Conservation (phyloP, 2,329 filamentous ascomycete species). For the Ophiocordyceps camponoti-floridani region DNA sequence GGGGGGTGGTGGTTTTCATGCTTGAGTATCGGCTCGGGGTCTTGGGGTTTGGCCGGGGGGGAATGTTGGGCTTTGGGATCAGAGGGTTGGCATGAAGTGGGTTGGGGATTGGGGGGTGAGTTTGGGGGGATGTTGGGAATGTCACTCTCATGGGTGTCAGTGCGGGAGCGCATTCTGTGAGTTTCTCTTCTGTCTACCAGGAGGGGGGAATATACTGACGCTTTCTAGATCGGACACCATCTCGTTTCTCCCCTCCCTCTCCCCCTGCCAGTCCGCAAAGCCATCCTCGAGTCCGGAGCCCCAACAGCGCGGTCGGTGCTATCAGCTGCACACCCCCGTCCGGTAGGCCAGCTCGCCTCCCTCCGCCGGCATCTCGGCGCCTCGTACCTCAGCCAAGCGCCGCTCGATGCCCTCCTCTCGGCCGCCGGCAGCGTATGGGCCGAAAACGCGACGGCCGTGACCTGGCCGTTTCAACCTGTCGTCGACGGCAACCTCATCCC, state of each 20-base stretch:
- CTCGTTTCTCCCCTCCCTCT: slow-evolving; percentile 30
- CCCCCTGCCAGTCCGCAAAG: slow-evolving; percentile 30
- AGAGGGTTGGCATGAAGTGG: slow-evolving; percentile 40
- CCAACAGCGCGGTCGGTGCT: slow-evolving; percentile 36
- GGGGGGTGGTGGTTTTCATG: slow-evolving; percentile 36
- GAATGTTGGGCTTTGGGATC: slow-evolving; percentile 48
- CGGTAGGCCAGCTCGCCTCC: slow-evolving; percentile 32
- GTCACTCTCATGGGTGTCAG: slow-evolving; percentile 44
- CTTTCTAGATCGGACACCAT: slow-evolving; percentile 44
- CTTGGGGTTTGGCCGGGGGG: slow-evolving; percentile 45
- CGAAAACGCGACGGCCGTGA: slow-evolving; percentile 22
- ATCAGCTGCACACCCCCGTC: slow-evolving; percentile 33
- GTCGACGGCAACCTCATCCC: slow-evolving; percentile 42
- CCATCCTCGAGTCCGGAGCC: slow-evolving; percentile 38
- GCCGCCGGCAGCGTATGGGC: slow-evolving; percentile 27
- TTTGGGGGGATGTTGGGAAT: slow-evolving; percentile 41
- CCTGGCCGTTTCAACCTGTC: slow-evolving; percentile 52
- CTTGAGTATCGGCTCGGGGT: slow-evolving; percentile 48
- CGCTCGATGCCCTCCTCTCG: slow-evolving; percentile 26
- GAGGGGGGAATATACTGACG: neutral
- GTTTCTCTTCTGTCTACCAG: slow-evolving; percentile 4
- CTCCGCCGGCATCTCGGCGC: slow-evolving; percentile 2
- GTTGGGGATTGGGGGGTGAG: slow-evolving; percentile 36
- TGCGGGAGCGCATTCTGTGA: slow-evolving; percentile 43
- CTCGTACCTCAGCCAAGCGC: slow-evolving; percentile 24